Base-by-base conservation (phyloP, 176 grass and related monocot species). In the Zizania latifolia region DNA sequence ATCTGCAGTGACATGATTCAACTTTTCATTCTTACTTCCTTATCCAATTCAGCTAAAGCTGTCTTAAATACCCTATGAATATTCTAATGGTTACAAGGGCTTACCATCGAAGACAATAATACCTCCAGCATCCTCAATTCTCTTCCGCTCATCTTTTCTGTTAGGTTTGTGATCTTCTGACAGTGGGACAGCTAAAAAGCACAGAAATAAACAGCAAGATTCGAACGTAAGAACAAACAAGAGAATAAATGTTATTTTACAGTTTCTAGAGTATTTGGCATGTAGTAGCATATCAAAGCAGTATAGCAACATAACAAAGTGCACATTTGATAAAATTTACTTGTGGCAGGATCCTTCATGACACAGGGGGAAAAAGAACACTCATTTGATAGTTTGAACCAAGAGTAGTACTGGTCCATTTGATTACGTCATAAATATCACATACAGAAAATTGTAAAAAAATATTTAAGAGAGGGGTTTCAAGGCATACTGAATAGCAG, bases 161-260 rank as follows among this genome's bases (percentile, higher is more conserved):
- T 98, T 92, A 83, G 94, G 94, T 58, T 94, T 98, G 72, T 98
- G 94, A 66, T 94, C 94, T 58, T 94, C 65, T 69, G 94, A 94
- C 48, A 98, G 53, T 81, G 91, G 75, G 44, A 88, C 80, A 62
- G 84, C 94, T 98, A 86, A 14, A 93, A 71, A 62, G 69, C 37
- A 84, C 38, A 74, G 11, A 84, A 45, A 85, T 21, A 62, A 59
- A 66, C 33, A 32, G 3, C 2, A 59, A 4, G 3, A 40, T 54
- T 77, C 48, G n/a, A 46, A 53, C 53, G 46, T 35, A 67, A 13
- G 13, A 77, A 62, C 16, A 69, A 53, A 68, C 53, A 56, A 62
- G n/a, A 61, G 8, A 80, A 62, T 26, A 58, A 40, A 8, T 66
- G 30, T 30, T 12, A 58, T 13, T 27, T 1, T 54, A 59, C 26